phyloP scores from a whole-genome alignment of 495 filamentous ascomycete genomes.

The Terfezia boudieri region DNA sequence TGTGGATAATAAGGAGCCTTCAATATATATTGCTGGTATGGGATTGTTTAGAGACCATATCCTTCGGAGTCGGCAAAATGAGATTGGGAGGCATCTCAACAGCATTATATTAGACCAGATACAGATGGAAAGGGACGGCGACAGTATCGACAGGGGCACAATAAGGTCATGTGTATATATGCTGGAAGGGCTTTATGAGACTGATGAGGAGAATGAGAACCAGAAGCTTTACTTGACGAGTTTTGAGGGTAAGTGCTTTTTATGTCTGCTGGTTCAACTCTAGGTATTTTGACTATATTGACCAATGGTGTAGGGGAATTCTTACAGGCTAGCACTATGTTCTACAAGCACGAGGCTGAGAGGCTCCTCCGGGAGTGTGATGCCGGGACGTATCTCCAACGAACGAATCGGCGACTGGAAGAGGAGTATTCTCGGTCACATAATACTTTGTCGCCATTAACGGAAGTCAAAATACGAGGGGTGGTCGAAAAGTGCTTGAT shows the following conservation, averaged over 20 bases:
- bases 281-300: not conserved
- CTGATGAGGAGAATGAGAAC: slow-evolving; percentile 44
- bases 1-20: slow-evolving; percentile 44
- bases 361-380: slow-evolving; percentile 53
- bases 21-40: slow-evolving; percentile 67
- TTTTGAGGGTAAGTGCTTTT: slow-evolving; percentile 38
- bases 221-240: slow-evolving; percentile 62
- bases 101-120: slow-evolving; percentile 76
- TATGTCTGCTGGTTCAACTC: not conserved
- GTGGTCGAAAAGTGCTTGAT: slow-evolving; percentile 71
- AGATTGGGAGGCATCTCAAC: slow-evolving; percentile 48
- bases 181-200: slow-evolving; percentile 78
- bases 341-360: slow-evolving; percentile 56
- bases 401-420: slow-evolving; percentile 43
- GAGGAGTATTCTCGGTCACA: slow-evolving; percentile 68
- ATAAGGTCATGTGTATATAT: slow-evolving; percentile 70
- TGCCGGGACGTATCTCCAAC: slow-evolving; percentile 63
- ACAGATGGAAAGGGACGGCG: slow-evolving; percentile 72
- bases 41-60: slow-evolving; percentile 70
- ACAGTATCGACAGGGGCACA: slow-evolving; percentile 64
- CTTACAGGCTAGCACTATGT: slow-evolving; percentile 41
- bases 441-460: slow-evolving; percentile 49
- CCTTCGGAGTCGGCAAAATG: slow-evolving; percentile 32
- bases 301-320: slow-evolving; percentile 27
- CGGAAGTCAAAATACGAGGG: slow-evolving; percentile 46